Evolutionary conservation across 306 rosid genomes (phyloP), one percentile per base, ranked within the genome.

Genomic region (Ochetophila trinervis): DNA sequence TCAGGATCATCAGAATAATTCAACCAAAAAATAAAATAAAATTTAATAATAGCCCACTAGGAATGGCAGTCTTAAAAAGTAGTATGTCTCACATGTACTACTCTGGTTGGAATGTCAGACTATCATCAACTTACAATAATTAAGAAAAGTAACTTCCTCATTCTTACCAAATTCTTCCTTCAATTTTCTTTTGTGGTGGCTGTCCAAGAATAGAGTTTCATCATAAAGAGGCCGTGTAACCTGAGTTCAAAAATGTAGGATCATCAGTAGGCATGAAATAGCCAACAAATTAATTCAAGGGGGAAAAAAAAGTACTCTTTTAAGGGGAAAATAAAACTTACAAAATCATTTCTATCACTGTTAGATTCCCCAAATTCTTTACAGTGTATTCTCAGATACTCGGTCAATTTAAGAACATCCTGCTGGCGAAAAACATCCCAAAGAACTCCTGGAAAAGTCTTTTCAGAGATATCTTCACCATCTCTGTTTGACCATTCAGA

Each of bases 101-200:
- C 45, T 30, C 6, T 21, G 58, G 20, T 45, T 32, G 36, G 68
- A 54, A 57, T 21, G 59, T 57, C 76, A 45, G 66, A 59, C 66
- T 68, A 55, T 34, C 65, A 21, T 72, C 74, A 56, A 62, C 50
- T 52, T 27, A 58, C 50, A 63, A 79, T 58, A 65, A 73, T 36
- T 13, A 68, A 30, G 53, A 62, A 49, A 66, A 42, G 65, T 40
- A 19, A 37, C 56, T 42, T 11, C 76, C 55, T 51, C 30, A 57
- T 50, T 57, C 93, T 81, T 79, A 93, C 97, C 97, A 67, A 82
- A 93, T 71, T 93, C 99, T 74, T 90, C 88, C 89, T 90, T 93
- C 81, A 93, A 58, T 80, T 78, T 84, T 66, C 69, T 75, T 75
- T 86, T 93, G 66, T 93, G 99, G 82, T 78, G 79, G 72, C 51